Evolutionary conservation across 2,329 filamentous ascomycete species (phyloP), one percentile per base, ranked within the genome.

Genomic region (Sclerotinia subarctica): DNA sequence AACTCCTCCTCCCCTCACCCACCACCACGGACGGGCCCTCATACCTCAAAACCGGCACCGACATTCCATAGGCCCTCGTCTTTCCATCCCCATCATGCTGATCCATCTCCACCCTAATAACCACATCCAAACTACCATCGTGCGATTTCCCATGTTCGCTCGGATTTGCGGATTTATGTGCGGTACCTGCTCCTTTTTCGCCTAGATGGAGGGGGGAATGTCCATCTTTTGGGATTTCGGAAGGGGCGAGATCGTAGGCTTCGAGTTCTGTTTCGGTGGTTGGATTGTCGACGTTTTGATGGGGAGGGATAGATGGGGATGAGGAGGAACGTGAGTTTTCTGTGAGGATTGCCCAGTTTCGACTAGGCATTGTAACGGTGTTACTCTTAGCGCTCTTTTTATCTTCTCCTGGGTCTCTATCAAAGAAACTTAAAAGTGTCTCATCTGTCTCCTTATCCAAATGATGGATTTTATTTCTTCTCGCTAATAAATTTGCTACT

Each of bases 321-420:
- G 82, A 79, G 11, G 84, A 85, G 51, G 53, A 62, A 5, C 57
- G 53, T n/a, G 89, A 88, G 79, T 97, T 97, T 78, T 97, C 92
- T 24, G 92, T 90, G 69, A 99, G 89, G 53, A 91, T 90, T 75
- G 94, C 94, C 84, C 92, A 99, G 78, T 99, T 99, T 32, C 95
- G 88, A 72, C 93, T 94, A 2, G 96, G 88, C 79, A 97, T 97
- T 15, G 94, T 97, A 70, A 92, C 91, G 71, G 92, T 86, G 79
- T 97, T 97, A 76, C 85, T 90, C 54, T 82, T 81, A 0, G 88
- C 86, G 5, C 90, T 92, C 80, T 94, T 96, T 85, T 63, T 91
- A 76, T 78, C 86, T 77, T 79, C 85, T 73, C 96, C 93, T 0
- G 96, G 93, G 74, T 97, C 94, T 75, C 91, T 90, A 70, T 93